Base-by-base conservation (phyloP, 2,329 filamentous ascomycete genomes). In the Aspergillus floridensis region DNA sequence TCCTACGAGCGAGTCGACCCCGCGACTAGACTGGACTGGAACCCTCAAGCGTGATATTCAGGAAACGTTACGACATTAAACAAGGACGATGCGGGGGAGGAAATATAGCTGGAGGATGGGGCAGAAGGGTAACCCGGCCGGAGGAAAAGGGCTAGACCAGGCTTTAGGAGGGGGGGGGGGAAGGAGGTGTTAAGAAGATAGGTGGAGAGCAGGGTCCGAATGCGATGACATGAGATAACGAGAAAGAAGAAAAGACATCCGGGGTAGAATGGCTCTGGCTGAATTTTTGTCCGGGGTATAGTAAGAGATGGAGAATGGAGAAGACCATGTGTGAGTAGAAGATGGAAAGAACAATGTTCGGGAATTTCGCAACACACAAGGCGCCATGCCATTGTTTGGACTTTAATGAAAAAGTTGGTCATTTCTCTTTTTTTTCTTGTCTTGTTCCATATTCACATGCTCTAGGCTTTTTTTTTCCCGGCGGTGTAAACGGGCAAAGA, bases 371-470 rank as follows among this genome's bases (percentile, higher is more conserved):
- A 67, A 66, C 65, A 66, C 65, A 68, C 63, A 66, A 64, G 65
- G 65, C 66, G 65, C 66, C 64, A 69, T 68, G 65, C 66, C 66
- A 69, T 66, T 67, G 60, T 62, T 67, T 67, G 61, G 59, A 55
- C 63, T 68, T 63, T 44, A 19, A 44, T 44, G 38, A 44, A 60
- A 65, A 62, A 61, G 59, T 59, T 66, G 59, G 58, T 66, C 60
- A 63, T 65, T 63, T 63, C 59, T 62, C 59, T 62, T 61, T 60
- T 58, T 50, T 44, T 56, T 57, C 38, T 35, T 47, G 54, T 38
- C 51, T 47, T 49, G 55, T 58, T 29, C 55, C 54, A 41, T 53
- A 53, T 64, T 59, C 38, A 44, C 38, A 44, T 19, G 16, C 38
- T 44, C 38, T 16, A 16, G 14, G 6, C 38, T 7, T 19, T 44